phyloP scores from a whole-genome alignment of 2,329 filamentous ascomycete species.

The Diaporthe ampelina region DNA sequence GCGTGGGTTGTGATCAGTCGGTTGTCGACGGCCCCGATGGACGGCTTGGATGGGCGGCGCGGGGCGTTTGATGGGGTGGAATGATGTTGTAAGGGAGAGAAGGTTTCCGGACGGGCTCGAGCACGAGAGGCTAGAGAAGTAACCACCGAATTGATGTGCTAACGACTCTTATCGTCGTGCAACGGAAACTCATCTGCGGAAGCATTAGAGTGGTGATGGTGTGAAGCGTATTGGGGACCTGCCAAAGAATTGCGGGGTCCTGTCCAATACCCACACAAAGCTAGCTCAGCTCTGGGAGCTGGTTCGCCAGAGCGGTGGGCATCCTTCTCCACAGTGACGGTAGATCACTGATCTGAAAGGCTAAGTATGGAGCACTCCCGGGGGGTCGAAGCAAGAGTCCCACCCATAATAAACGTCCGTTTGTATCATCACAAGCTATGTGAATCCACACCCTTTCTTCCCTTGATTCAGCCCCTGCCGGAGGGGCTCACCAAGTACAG shows the following conservation, averaged over 20 bases:
- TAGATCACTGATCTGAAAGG: slow-evolving; percentile 30
- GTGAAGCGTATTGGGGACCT: slow-evolving; percentile 31
- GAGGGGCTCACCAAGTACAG: slow-evolving; percentile 6
- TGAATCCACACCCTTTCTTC: slow-evolving; percentile 1
- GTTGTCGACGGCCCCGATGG: slow-evolving; percentile 9
- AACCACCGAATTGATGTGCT: slow-evolving; percentile 34
- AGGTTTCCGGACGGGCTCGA: slow-evolving; percentile 10
- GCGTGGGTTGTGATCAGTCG: slow-evolving; percentile 40
- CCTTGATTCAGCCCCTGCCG: background rate
- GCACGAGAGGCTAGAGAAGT: slow-evolving; percentile 32
- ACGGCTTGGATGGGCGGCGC: slow-evolving; percentile 15
- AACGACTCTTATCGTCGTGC: slow-evolving; percentile 38
- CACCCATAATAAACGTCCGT: background rate
- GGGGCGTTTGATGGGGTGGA: slow-evolving; percentile 11
- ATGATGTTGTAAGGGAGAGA: slow-evolving; percentile 26
- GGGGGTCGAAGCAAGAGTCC: slow-evolving; percentile 8
- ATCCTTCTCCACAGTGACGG: slow-evolving; percentile 35
- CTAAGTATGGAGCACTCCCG: slow-evolving; percentile 26
- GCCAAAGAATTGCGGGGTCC: slow-evolving; percentile 34
- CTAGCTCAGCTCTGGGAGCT: slow-evolving; percentile 34
- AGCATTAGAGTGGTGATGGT: slow-evolving; percentile 37
- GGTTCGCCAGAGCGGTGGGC: slow-evolving; percentile 24
- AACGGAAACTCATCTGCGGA: slow-evolving; percentile 30
- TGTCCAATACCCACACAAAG: slow-evolving; percentile 33
- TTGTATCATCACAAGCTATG: slow-evolving; percentile 21